Conservation (phyloP, 2,329 filamentous ascomycete species). For the Talaromyces piceae region DNA sequence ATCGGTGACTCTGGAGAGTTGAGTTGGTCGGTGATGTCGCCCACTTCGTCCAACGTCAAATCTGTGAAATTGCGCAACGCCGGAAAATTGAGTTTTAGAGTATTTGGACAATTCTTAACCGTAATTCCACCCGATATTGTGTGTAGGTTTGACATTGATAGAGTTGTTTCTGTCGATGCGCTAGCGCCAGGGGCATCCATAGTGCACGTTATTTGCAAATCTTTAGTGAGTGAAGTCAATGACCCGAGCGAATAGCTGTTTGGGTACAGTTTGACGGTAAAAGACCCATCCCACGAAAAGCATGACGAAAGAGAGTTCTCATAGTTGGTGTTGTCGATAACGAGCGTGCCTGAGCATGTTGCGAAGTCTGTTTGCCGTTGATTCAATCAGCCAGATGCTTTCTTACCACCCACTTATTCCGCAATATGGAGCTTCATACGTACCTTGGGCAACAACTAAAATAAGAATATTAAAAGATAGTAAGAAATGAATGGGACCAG, state of each 20-base stretch:
- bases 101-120: neutral
- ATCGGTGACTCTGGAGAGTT: neutral
- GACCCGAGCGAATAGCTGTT: neutral
- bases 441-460: neutral
- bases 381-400: neutral
- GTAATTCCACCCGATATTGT: neutral
- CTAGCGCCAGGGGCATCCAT: neutral
- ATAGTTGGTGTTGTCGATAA: neutral
- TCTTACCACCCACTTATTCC: neutral
- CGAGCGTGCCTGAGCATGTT: neutral
- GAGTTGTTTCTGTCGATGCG: neutral
- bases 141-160: neutral
- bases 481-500: neutral
- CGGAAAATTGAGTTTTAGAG: neutral
- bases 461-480: neutral
- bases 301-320: neutral
- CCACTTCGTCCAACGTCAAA: neutral
- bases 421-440: neutral
- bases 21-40: neutral
- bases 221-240: neutral
- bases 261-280: neutral
- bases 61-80: neutral
- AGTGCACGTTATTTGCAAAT: neutral
- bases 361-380: neutral
- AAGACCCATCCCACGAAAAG: neutral